A percentile compares a stretch with the other conserved stretches of the same genome.
These are phyloP conservation scores for Microdochium bolleyi DNA, from an alignment of 2,329 filamentous ascomycete species.

Conservation along the genomic window DNA sequence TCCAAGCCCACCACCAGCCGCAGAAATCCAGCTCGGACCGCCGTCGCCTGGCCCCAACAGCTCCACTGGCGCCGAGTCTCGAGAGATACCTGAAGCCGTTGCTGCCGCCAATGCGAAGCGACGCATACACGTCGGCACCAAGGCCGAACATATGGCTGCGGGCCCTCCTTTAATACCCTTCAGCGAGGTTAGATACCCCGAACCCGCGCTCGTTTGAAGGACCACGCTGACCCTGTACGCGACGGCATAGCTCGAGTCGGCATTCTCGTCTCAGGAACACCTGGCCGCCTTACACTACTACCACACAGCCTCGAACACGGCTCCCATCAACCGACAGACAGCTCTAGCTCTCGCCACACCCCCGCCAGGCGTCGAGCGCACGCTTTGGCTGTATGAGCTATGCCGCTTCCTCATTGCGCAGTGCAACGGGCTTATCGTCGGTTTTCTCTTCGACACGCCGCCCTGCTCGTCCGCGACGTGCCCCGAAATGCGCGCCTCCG, in stretches of 20 bases:
- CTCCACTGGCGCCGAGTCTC: constrained; percentile 45
- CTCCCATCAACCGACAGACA: constrained; percentile 67
- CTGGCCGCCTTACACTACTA: constrained; percentile 85
- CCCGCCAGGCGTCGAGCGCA: constrained; percentile 73
- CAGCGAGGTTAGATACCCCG: constrained; percentile 55
- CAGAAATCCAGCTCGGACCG: constrained; percentile 85
- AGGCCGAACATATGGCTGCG: constrained; percentile 83
- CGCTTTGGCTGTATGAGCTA: constrained; percentile 95
- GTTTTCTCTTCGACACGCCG: constrained; percentile 84
- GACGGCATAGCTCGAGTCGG: constrained; percentile 71
- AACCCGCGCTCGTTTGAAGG: background rate
- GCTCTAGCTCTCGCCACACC: constrained; percentile 71
- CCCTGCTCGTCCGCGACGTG: constrained; percentile 86
- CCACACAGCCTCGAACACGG: constrained; percentile 60
- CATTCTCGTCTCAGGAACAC: constrained; percentile 96
- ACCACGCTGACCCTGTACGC: background rate
- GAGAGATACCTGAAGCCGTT: constrained; percentile 54
- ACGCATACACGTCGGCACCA: constrained; percentile 87
- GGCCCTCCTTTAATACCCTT: constrained; percentile 84
- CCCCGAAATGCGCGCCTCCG: constrained; percentile 95
- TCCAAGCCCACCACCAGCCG: constrained; percentile 87
- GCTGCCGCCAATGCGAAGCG: constrained; percentile 70
- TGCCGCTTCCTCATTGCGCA: constrained; percentile 93
- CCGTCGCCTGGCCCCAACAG: constrained; percentile 52
- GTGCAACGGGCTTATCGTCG: constrained; percentile 85